phyloP scores from a whole-genome alignment of 345 rosid genomes.

The Draba incana region DNA sequence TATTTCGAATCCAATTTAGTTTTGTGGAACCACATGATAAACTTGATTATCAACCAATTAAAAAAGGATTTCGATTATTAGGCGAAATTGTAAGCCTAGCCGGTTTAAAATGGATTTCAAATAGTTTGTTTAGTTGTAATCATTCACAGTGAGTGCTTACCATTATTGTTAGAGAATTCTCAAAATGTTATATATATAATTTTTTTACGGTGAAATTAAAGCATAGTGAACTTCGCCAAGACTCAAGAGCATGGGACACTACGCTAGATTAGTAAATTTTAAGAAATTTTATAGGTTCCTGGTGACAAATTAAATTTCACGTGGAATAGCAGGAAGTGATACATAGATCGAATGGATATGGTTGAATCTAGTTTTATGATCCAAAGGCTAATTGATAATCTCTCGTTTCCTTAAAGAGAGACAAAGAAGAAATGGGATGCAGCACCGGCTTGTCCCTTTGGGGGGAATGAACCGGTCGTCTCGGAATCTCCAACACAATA shows the following conservation, averaged over 20 bases:
- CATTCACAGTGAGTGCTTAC: too few relatives aligned
- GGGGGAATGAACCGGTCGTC: constrained; percentile 28
- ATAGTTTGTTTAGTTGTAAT: too few relatives aligned
- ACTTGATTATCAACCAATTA: too few relatives aligned
- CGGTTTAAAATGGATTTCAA: too few relatives aligned
- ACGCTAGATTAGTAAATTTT: neutral
- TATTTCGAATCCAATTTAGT: too few relatives aligned
- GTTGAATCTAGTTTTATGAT: constrained; percentile 5
- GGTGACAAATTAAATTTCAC: constrained; percentile 20
- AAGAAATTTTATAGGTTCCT: constrained; percentile 6
- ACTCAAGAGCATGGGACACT: constrained; percentile 15
- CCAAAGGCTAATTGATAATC: constrained; percentile 13
- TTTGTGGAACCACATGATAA: too few relatives aligned
- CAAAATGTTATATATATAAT: neutral
- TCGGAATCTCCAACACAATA: constrained; percentile 15
- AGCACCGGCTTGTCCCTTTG: constrained; percentile 16
- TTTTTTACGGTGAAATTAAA: neutral
- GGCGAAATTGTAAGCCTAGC: too few relatives aligned
- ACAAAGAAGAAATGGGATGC: constrained; percentile 37
- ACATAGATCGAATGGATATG: constrained; percentile 10
- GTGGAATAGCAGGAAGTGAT: constrained; percentile 23
- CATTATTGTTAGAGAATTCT: neutral
- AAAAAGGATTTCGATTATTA: too few relatives aligned
- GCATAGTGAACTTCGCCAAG: neutral
- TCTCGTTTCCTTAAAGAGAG: constrained; percentile 35